Evolutionary conservation across 2,329 filamentous ascomycete genomes (phyloP), one percentile per base, ranked within the genome.

Genomic region (Aspergillus udagawae): DNA sequence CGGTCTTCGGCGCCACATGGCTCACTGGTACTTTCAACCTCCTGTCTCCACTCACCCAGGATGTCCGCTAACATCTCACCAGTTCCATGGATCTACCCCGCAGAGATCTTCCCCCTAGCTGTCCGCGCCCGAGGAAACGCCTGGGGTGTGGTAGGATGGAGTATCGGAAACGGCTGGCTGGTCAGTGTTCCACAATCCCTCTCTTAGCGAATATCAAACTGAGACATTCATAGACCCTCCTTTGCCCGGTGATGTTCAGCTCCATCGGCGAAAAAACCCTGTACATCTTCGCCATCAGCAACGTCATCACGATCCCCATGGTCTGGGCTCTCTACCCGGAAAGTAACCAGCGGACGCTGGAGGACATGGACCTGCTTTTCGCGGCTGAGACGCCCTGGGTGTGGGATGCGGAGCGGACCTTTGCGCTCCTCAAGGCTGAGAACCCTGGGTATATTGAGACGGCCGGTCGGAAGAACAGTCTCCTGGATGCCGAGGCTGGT

Each of bases 291-390:
- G 89, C 82, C 1, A 85, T 82, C 3, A 83, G 82, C 67, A 91
- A 90, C 66, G 73, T 85, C 8, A 70, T 89, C 29, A 81, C 82
- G 1, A 86, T 91, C 4, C 82, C 86, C 0, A 83, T 90, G 73
- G 85, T 90, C 0, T 92, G 86, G 85, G 86, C 86, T 0, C 66
- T 92, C 0, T 91, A 90, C 56, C 89, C 88, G 0, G 89, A 91
- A 68, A 89, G 85, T 3, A 90, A 87, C 66, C 86, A 89, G 69
- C 82, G 88, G 0, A 91, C 87, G 0, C 76, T 91, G 0, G 89
- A 91, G 66, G 88, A 91, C 66, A 91, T 91, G 78, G 85, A 92
- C 59, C 73, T 91, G 0, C 73, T 91, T 0, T 91, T 92, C 63
- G 86, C 87, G 0, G 81, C 85, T 0, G 78, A 86, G 20, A 86